A percentile compares a stretch with the other conserved stretches of the same genome.
Evolutionary conservation across 1,284 basidiomycete genomes (phyloP).

Genomic region (Cutaneotrichosporon mucoides): DNA sequence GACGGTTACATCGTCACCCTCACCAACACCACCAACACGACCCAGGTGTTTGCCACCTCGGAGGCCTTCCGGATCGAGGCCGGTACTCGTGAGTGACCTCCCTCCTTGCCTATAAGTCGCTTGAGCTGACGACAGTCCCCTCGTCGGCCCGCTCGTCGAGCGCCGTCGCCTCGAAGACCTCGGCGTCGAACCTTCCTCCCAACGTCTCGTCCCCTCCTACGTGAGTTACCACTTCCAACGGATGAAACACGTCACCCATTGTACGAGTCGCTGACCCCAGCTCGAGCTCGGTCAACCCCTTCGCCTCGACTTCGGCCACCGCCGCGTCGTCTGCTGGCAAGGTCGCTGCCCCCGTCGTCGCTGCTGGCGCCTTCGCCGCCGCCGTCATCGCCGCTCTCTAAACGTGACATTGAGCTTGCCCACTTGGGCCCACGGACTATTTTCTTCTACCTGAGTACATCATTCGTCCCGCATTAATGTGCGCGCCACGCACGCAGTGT

Average conservation of each 20-base stretch:
- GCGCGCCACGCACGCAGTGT: neutral
- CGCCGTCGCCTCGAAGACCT: neutral
- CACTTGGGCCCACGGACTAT: constrained; percentile 1
- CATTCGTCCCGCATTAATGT: neutral
- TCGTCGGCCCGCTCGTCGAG: too few species aligned
- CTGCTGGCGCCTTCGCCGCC: neutral
- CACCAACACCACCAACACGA: constrained; percentile 51
- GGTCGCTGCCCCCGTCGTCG: constrained; percentile 8
- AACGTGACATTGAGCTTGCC: neutral
- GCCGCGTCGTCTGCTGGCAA: neutral
- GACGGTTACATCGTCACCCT: constrained; percentile 52
- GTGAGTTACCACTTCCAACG: neutral
- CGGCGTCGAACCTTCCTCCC: constrained; percentile 13
- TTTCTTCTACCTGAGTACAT: too few species aligned
- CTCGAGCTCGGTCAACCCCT: constrained; percentile 13
- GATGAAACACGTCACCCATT: too few species aligned
- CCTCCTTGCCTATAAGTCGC: neutral
- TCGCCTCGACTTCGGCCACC: constrained; percentile 8
- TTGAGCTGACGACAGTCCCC: too few species aligned
- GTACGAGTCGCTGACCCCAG: neutral
- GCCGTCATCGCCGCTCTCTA: constrained; percentile 18
- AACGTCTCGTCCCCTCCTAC: neutral
- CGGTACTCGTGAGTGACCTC: constrained; percentile 29
- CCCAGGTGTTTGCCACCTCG: constrained; percentile 51
- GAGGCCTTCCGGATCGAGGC: constrained; percentile 48